Conservation (phyloP, 495 filamentous ascomycete species). For the Hypomontagnella submonticulosa region DNA sequence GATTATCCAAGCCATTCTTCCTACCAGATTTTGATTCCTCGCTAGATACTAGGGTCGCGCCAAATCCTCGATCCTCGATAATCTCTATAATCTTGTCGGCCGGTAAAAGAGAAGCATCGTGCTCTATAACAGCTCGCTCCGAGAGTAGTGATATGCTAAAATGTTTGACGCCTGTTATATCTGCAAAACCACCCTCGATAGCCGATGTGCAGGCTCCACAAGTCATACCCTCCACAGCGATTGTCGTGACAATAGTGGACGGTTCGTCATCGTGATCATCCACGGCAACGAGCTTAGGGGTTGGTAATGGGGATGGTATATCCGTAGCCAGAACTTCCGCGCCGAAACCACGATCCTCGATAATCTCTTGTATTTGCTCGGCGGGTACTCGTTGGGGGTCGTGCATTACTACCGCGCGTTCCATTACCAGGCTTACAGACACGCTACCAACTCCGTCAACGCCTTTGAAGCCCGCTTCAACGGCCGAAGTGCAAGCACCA, state of each 20-base stretch:
- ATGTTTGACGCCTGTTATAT: conserved; percentile 78
- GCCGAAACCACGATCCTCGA: conserved; percentile 95
- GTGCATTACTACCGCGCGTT: conserved; percentile 89
- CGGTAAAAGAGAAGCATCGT: conserved; percentile 77
- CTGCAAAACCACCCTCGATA: conserved; percentile 83
- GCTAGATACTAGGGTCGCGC: conserved; percentile 76
- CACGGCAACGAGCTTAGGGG: conserved; percentile 37
- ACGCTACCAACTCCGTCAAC: conserved; percentile 83
- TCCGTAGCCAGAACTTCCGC: conserved; percentile 91
- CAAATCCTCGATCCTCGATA: conserved; percentile 94
- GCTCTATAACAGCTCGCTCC: conserved; percentile 88
- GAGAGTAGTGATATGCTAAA: conserved; percentile 95
- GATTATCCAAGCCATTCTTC: conserved; percentile 47
- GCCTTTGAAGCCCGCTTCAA: conserved; percentile 84
- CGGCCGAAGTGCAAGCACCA: conserved; percentile 87
- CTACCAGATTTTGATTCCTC: conserved; percentile 49
- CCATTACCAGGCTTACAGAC: conserved; percentile 91
- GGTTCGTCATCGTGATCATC: conserved; percentile 49
- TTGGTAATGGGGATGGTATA: conserved; percentile 58
- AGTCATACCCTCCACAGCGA: conserved; percentile 94
- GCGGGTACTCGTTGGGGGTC: conserved; percentile 79
- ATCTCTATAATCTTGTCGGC: conserved; percentile 76
- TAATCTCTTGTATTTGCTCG: conserved; percentile 80
- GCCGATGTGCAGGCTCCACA: conserved; percentile 96
- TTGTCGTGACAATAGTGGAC: conserved; percentile 72